Evolutionary conservation across 2,329 filamentous ascomycete genomes (phyloP).

Genomic region (Periconia sp.): DNA sequence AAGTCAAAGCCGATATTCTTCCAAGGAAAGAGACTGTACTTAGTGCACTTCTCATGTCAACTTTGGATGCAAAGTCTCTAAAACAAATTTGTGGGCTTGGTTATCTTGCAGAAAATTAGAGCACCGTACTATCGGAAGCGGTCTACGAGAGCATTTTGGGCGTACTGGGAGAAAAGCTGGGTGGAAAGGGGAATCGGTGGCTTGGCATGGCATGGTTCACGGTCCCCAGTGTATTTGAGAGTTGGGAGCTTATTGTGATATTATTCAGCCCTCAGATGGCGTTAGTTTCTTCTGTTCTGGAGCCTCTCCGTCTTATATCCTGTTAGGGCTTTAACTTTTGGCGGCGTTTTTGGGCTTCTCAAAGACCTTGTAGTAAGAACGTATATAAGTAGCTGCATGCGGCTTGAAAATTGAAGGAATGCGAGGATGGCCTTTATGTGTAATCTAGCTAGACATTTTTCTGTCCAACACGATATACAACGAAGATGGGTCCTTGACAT

Average conservation of each 20-base stretch:
- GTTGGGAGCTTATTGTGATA: constrained; percentile 2
- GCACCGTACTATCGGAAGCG: neutral
- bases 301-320: constrained; percentile 1
- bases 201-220: neutral
- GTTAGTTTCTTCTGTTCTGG: neutral
- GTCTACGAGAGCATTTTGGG: neutral
- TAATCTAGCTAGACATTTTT: neutral
- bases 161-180: neutral
- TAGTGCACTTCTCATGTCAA: constrained; percentile 48
- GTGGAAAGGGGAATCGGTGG: no score
- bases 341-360: neutral
- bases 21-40: constrained; percentile 50
- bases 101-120: constrained; percentile 31
- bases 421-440: neutral
- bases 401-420: neutral
- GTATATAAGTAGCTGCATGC: neutral
- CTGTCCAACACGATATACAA: no score
- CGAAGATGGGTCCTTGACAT: no score
- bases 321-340: neutral
- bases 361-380: neutral
- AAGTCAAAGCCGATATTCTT: constrained; percentile 44
- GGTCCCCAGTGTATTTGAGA: neutral
- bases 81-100: constrained; percentile 45
- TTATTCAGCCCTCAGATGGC: constrained; percentile 2
- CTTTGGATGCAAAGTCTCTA: constrained; percentile 47